These are phyloP conservation scores for Penicillium sp. DNA, from an alignment of 2,329 filamentous ascomycete genomes.

Conservation along the genomic window DNA sequence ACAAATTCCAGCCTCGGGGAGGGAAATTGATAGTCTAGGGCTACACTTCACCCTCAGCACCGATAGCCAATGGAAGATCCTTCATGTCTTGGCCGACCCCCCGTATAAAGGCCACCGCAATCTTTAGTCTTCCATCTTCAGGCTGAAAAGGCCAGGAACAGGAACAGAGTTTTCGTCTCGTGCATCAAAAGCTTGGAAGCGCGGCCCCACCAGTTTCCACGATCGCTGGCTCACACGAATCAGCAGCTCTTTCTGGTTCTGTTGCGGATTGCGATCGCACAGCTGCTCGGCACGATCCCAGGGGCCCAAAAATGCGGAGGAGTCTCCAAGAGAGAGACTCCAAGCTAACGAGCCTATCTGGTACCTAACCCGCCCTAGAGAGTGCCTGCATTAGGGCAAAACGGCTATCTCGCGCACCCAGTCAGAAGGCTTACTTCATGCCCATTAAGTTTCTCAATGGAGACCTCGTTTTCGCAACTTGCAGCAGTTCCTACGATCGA, in stretches of 20 bases:
- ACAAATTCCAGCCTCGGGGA: not conserved
- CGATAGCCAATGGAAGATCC: constrained; percentile 16
- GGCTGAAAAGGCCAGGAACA: not conserved
- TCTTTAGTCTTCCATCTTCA: not conserved
- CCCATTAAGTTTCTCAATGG: not conserved
- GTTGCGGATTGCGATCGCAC: constrained; percentile 1
- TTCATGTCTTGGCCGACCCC: constrained; percentile 4
- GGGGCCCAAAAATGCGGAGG: constrained; percentile 15
- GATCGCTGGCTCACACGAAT: not conserved
- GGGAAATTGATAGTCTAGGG: not conserved
- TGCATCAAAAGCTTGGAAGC: constrained; percentile 4
- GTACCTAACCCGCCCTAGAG: not conserved
- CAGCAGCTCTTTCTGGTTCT: not conserved
- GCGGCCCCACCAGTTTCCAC: constrained; percentile 6
- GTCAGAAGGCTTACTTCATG: not conserved
- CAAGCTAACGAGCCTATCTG: not conserved
- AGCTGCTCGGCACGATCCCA: not conserved
- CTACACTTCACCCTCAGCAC: not conserved
- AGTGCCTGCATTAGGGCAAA: not conserved
- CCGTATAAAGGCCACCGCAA: constrained; percentile 1
- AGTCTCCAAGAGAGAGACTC: not conserved
- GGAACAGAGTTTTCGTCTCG: not conserved
- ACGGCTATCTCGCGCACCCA: not conserved
- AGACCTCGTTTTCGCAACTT: not conserved
- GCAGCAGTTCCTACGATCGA: not conserved